These are phyloP conservation scores for Phytophthora crassamura DNA, from an alignment of 352 stramenopile genomes.

Conservation along the genomic window DNA sequence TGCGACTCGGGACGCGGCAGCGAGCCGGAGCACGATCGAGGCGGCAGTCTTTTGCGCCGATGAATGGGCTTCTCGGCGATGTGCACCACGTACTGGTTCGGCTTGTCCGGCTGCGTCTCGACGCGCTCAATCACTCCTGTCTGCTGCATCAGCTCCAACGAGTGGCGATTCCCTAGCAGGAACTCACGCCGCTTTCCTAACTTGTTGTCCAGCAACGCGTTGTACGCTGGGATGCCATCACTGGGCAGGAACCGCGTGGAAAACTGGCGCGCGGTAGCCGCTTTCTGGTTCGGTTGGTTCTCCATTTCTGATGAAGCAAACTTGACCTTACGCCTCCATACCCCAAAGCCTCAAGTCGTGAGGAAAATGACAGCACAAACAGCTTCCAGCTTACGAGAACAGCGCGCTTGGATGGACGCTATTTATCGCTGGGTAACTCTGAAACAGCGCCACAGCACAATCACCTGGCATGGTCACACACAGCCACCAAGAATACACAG, in stretches of 20 bases:
- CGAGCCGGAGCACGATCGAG: slow-evolving; percentile 20
- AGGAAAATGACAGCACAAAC: not conserved
- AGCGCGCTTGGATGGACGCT: slow-evolving; percentile 4
- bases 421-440: slow-evolving; percentile 16
- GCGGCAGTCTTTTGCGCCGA: slow-evolving; percentile 48
- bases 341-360: slow-evolving; percentile 5
- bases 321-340: slow-evolving; percentile 18
- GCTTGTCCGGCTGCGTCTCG: slow-evolving; percentile 48
- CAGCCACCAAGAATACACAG: slow-evolving; percentile 22
- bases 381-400: not conserved
- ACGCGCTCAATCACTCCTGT: slow-evolving; percentile 70
- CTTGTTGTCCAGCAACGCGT: slow-evolving; percentile 67
- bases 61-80: slow-evolving; percentile 58
- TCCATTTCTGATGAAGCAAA: slow-evolving; percentile 24
- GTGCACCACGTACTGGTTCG: slow-evolving; percentile 79
- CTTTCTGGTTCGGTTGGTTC: slow-evolving; percentile 19
- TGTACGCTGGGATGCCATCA: slow-evolving; percentile 76
- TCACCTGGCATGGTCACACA: not conserved
- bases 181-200: slow-evolving; percentile 72
- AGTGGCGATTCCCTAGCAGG: slow-evolving; percentile 64
- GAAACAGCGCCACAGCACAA: slow-evolving; percentile 4
- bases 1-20: slow-evolving; percentile 33
- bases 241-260: slow-evolving; percentile 71
- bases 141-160: slow-evolving; percentile 63
- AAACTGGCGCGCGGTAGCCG: slow-evolving; percentile 37